These are phyloP conservation scores for Exophiala bonariae DNA, from an alignment of 2,329 filamentous ascomycete genomes.

Conservation along the genomic window DNA sequence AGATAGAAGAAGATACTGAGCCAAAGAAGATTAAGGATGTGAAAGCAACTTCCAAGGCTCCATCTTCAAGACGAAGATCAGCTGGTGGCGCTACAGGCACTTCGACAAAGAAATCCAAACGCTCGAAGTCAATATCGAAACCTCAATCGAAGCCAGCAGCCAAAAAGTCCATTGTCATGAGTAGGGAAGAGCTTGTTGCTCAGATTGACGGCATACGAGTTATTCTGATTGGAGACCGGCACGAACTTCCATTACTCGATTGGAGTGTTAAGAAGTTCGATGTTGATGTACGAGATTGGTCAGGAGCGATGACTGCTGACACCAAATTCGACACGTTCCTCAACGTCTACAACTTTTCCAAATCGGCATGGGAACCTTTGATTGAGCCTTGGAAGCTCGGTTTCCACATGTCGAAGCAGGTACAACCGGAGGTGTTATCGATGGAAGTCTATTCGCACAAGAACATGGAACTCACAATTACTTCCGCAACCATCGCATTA, in stretches of 20 bases:
- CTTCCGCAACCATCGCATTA: conserved; percentile 88
- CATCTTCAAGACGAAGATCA: conserved; percentile 50
- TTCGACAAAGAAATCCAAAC: conserved; percentile 44
- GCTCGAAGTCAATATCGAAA: conserved; percentile 46
- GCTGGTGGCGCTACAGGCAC: conserved; percentile 45
- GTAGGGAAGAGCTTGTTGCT: conserved; percentile 79
- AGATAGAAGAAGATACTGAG: conserved; percentile 53
- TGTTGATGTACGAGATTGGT: conserved; percentile 86
- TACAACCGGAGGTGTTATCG: conserved; percentile 72
- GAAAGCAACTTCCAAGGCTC: conserved; percentile 33
- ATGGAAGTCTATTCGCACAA: conserved; percentile 87
- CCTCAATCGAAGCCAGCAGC: conserved; percentile 39
- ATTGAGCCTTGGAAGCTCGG: conserved; percentile 97
- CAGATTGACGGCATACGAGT: conserved; percentile 85
- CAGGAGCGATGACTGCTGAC: conserved; percentile 79
- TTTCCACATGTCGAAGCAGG: conserved; percentile 79
- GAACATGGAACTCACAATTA: conserved; percentile 86
- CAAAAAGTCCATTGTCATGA: conserved; percentile 56
- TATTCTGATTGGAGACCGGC: conserved; percentile 90
- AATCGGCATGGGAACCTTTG: conserved; percentile 95
- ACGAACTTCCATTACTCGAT: conserved; percentile 93
- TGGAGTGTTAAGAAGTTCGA: conserved; percentile 89
- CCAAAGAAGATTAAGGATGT: conserved; percentile 51
- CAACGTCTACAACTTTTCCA: conserved; percentile 98
- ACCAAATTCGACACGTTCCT: conserved; percentile 90